Conservation (phyloP, 176 grass and related monocot genomes). For the Luzula sylvatica region DNA sequence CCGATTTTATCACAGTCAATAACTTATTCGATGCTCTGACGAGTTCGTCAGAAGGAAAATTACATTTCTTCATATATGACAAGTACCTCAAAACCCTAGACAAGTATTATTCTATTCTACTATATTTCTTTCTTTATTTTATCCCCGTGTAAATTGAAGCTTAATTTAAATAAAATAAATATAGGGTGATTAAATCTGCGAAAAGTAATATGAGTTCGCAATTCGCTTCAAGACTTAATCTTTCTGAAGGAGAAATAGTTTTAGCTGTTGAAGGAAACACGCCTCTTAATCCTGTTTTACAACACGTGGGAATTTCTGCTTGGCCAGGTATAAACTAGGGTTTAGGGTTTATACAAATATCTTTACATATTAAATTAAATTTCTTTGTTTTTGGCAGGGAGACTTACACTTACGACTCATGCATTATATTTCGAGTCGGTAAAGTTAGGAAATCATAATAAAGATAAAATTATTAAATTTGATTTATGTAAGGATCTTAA, state of each 20-base stretch:
- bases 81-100: constrained; percentile 84
- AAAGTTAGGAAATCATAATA: constrained; percentile 48
- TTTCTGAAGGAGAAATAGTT: constrained; percentile 60
- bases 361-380: neutral
- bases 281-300: constrained; percentile 59
- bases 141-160: neutral
- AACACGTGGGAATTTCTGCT: constrained; percentile 65
- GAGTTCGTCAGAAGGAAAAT: constrained; percentile 47
- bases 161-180: constrained; percentile 11
- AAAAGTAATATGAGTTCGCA: constrained; percentile 35
- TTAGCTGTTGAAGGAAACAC: constrained; percentile 67
- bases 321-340: constrained; percentile 54
- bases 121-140: constrained; percentile 11
- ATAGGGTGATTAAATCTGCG: constrained; percentile 43
- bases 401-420: constrained; percentile 76
- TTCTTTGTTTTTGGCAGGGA: constrained; percentile 47
- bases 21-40: constrained; percentile 80
- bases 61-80: constrained; percentile 80
- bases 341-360: constrained; percentile 5
- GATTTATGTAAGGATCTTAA: constrained; percentile 52
- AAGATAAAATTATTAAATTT: constrained; percentile 41
- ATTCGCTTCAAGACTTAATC: constrained; percentile 36
- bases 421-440: constrained; percentile 90
- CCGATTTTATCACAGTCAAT: constrained; percentile 70
- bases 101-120: constrained; percentile 33